Evolutionary conservation across 1,284 basidiomycete species (phyloP).

Genomic region (Mycena citricolor): DNA sequence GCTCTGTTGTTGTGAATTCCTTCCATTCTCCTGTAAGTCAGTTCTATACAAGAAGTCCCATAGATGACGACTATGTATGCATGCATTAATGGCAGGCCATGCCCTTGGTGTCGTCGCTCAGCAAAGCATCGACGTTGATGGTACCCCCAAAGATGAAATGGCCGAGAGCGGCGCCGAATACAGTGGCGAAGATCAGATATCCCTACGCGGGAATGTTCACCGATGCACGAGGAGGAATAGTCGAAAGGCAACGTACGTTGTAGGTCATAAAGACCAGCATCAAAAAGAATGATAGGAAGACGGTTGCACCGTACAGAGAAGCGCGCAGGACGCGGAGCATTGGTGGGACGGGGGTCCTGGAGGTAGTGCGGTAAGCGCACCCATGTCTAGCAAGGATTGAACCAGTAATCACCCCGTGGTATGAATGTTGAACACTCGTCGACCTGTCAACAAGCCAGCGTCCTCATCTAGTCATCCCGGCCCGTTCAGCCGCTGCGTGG

Average conservation of each 20-base stretch:
- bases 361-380: background rate
- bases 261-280: constrained; percentile 90
- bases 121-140: constrained; percentile 57
- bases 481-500: constrained; percentile 32
- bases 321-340: constrained; percentile 58
- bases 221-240: constrained; percentile 5
- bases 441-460: constrained; percentile 53
- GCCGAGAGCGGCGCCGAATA: constrained; percentile 68
- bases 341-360: constrained; percentile 49
- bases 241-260: constrained; percentile 52
- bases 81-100: constrained; percentile 50
- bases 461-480: constrained; percentile 53
- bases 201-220: constrained; percentile 45
- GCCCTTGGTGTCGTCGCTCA: constrained; percentile 53
- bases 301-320: constrained; percentile 59
- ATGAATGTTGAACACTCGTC: constrained; percentile 35
- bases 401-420: constrained; percentile 38
- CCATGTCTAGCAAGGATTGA: constrained; percentile 1
- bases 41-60: too few species aligned
- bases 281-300: constrained; percentile 80
- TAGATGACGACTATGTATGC: background rate
- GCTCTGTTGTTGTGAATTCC: too few species aligned
- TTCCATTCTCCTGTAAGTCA: too few species aligned
- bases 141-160: constrained; percentile 68
- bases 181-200: constrained; percentile 74